Base-by-base conservation (phyloP, 2,329 filamentous ascomycete species). In the Colletotrichum plurivorum region DNA sequence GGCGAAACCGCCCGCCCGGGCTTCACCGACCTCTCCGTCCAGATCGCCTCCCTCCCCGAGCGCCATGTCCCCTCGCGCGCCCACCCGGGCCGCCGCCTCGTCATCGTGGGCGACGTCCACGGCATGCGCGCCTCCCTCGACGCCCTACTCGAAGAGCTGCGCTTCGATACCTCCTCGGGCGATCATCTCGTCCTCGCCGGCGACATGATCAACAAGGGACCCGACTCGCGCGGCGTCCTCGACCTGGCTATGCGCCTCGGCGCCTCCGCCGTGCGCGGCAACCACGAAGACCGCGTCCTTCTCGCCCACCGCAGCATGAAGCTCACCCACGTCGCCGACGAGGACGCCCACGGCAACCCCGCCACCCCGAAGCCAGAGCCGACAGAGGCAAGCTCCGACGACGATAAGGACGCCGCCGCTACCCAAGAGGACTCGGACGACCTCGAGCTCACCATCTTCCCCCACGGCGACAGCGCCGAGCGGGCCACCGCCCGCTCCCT, bases 91-190 rank as follows among this genome's bases (percentile, higher is more conserved):
- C 89, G 87, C 62, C 85, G 94, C 18, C 83, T 99, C 25, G 84
- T 98, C 41, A 85, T 98, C 70, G 85, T 98, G 41, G 95, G 96
- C 63, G 96, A 99, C 81, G 94, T 98, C 15, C 95, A 98, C 82
- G 96, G 96, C 56, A 96, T 96, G 84, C 89, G 89, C 73, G 78
- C 87, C 13, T 88, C 94, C 70, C 85, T 94, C 77, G 81, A 85
- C 77, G 77, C 84, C 16, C 85, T 98, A 13, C 86, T 98, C 27
- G 78, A 86, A 5, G 90, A 93, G 75, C 82, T 92, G 22, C 77
- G 84, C 16, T 95, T 94, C 79, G 79, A 91, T 68, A 61, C 67
- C 15, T 73, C 31, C 2, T 43, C 25, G 15, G 84, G 82, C 56
- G 95, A 97, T 78, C 93, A 95, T 76, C 81, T 97, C 46, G 84